Conservation (phyloP, 305 asterid genomes). For the Euphrasia arctica region DNA sequence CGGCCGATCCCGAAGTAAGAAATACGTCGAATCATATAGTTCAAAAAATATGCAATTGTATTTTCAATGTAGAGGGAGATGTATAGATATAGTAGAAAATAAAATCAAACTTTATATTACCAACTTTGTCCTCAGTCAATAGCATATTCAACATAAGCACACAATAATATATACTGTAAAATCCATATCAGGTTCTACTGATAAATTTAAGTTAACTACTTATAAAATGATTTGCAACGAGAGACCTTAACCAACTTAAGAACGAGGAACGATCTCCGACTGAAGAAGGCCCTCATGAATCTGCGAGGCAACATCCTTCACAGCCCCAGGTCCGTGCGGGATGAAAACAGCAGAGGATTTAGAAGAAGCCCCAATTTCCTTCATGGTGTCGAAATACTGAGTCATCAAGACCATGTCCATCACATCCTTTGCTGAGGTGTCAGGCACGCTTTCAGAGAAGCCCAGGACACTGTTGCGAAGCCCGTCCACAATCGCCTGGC, state of each 20-base stretch:
- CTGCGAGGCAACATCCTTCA: not conserved
- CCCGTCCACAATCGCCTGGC: constrained; percentile 96
- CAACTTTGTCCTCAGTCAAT: too few species aligned
- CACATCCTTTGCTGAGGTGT: constrained; percentile 85
- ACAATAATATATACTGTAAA: too few species aligned
- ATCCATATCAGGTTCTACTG: too few species aligned
- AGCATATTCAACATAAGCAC: too few species aligned
- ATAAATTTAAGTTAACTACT: too few species aligned
- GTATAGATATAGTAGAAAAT: too few species aligned
- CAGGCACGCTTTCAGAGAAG: constrained; percentile 60
- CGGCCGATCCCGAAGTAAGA: too few species aligned
- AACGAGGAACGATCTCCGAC: not conserved
- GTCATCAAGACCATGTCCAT: constrained; percentile 96
- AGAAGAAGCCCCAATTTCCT: constrained; percentile 57
- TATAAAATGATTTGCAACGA: too few species aligned
- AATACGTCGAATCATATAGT: too few species aligned
- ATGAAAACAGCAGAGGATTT: not conserved
- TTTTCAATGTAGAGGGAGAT: too few species aligned
- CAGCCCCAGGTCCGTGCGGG: not conserved
- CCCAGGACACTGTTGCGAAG: constrained; percentile 80
- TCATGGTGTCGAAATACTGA: constrained; percentile 91
- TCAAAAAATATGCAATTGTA: too few species aligned
- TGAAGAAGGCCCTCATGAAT: not conserved
- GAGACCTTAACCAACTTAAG: not conserved
- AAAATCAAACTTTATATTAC: too few species aligned